Evolutionary conservation across 306 rosid species (phyloP).

Genomic region (Gynostemma pentaphyllum): DNA sequence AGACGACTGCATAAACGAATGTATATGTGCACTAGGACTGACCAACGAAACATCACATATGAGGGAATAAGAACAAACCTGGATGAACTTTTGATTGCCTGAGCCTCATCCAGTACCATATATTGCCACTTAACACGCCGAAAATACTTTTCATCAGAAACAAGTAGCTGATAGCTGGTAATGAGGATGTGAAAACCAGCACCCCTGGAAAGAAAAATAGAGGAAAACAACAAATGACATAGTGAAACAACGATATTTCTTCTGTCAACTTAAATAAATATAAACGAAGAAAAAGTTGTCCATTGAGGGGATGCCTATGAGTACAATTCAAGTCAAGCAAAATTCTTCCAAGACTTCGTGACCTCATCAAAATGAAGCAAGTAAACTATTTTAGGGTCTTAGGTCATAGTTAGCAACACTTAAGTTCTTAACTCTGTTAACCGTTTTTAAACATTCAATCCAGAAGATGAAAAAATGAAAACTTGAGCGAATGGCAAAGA

Average conservation of each 20-base stretch:
- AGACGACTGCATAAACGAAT: background rate
- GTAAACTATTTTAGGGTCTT: background rate
- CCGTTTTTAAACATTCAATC: background rate
- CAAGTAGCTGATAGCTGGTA: conserved; percentile 94
- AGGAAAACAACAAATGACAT: background rate
- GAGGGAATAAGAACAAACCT: conserved; percentile 40
- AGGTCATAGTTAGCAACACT: background rate
- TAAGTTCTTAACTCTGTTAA: background rate
- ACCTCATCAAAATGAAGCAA: background rate
- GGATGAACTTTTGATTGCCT: conserved; percentile 86
- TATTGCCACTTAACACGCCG: conserved; percentile 99
- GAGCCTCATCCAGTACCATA: conserved; percentile 99
- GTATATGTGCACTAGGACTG: background rate
- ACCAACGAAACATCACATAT: background rate
- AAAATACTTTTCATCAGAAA: conserved; percentile 71
- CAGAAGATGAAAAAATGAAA: background rate
- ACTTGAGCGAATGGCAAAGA: background rate
- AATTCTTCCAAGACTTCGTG: background rate
- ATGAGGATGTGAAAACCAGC: conserved; percentile 92
- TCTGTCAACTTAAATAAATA: background rate
- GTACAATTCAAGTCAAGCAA: background rate
- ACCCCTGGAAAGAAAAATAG: conserved; percentile 42
- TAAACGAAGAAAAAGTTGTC: background rate
- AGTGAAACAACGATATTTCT: background rate
- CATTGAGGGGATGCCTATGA: background rate